Percentiles rank a stretch among this genome's conserved stretches.
Evolutionary conservation across 1,284 basidiomycete species (phyloP).

Genomic region (Papiliotrema fonsecae): DNA sequence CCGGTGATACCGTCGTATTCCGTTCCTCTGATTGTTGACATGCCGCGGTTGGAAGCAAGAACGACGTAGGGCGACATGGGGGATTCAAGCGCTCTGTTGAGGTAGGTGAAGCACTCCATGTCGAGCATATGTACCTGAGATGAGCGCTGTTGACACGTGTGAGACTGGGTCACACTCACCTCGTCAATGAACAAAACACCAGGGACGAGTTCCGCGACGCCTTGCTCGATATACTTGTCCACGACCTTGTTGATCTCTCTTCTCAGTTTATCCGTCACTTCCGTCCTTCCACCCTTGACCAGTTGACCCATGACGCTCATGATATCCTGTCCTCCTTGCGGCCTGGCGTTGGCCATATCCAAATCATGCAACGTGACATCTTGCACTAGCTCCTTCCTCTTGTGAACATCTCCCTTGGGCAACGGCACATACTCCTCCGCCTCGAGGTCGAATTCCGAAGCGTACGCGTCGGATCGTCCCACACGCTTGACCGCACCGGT

Average conservation of each 20-base stretch:
- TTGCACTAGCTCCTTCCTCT: conserved; percentile 94
- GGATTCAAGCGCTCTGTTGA: conserved; percentile 92
- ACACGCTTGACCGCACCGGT: conserved; percentile 98
- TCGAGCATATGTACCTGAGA: conserved; percentile 95
- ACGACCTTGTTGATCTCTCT: conserved; percentile 98
- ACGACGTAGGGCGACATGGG: conserved; percentile 97
- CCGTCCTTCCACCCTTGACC: conserved; percentile 88
- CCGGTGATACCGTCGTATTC: conserved; percentile 49
- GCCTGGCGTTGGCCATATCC: conserved; percentile 93
- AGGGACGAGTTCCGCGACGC: conserved; percentile 94
- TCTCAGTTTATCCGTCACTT: conserved; percentile 93
- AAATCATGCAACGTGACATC: conserved; percentile 95
- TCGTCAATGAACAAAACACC: conserved; percentile 99
- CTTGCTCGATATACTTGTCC: conserved; percentile 94
- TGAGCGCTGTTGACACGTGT: not conserved
- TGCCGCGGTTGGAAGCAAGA: conserved; percentile 91
- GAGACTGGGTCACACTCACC: conserved; percentile 52
- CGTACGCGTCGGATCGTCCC: conserved; percentile 94
- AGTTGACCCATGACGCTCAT: conserved; percentile 99
- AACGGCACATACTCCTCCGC: conserved; percentile 97
- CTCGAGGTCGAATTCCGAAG: conserved; percentile 97
- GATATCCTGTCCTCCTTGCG: conserved; percentile 86
- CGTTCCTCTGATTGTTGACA: conserved; percentile 86
- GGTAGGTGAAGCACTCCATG: conserved; percentile 98
- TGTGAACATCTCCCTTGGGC: conserved; percentile 97